Conservation (phyloP, 2,329 filamentous ascomycete species). For the Fusarium brevicatenulatum region DNA sequence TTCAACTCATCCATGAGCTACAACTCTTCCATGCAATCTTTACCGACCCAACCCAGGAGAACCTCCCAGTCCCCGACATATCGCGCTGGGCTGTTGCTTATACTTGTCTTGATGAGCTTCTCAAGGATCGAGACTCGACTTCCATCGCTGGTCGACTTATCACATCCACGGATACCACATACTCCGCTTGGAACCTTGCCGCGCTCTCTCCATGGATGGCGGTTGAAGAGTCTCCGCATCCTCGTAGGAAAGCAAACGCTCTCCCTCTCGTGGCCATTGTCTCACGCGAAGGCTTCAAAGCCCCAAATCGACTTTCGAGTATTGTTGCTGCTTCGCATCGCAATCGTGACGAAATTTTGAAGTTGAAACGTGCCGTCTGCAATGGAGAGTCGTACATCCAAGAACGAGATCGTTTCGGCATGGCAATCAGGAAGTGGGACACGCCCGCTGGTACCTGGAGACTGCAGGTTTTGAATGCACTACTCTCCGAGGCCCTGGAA, state of each 20-base stretch:
- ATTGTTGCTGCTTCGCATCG: slow-evolving; percentile 72
- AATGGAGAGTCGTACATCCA: slow-evolving; percentile 56
- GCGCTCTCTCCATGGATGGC: slow-evolving; percentile 79
- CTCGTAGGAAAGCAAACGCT: slow-evolving; percentile 60
- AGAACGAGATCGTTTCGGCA: slow-evolving; percentile 73
- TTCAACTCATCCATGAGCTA: slow-evolving; percentile 73
- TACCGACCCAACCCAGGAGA: slow-evolving; percentile 68
- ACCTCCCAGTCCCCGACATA: slow-evolving; percentile 66
- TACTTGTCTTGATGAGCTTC: slow-evolving; percentile 66
- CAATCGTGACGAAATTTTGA: slow-evolving; percentile 71
- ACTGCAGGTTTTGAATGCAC: slow-evolving; percentile 73
- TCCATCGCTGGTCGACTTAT: slow-evolving; percentile 67
- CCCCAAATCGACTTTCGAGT: slow-evolving; percentile 78
- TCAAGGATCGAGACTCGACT: slow-evolving; percentile 54
- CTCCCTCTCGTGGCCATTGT: slow-evolving; percentile 63
- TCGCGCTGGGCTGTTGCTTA: slow-evolving; percentile 72
- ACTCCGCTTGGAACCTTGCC: slow-evolving; percentile 79
- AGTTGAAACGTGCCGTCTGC: slow-evolving; percentile 65
- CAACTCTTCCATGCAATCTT: slow-evolving; percentile 79
- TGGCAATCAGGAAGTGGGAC: slow-evolving; percentile 80
- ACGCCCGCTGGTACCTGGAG: slow-evolving; percentile 71
- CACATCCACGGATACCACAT: slow-evolving; percentile 71
- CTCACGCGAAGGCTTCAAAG: slow-evolving; percentile 80
- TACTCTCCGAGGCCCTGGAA: slow-evolving; percentile 71
- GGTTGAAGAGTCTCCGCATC: slow-evolving; percentile 54